These are phyloP conservation scores for Podospora didyma DNA, from an alignment of 495 filamentous ascomycete genomes.

Conservation along the genomic window DNA sequence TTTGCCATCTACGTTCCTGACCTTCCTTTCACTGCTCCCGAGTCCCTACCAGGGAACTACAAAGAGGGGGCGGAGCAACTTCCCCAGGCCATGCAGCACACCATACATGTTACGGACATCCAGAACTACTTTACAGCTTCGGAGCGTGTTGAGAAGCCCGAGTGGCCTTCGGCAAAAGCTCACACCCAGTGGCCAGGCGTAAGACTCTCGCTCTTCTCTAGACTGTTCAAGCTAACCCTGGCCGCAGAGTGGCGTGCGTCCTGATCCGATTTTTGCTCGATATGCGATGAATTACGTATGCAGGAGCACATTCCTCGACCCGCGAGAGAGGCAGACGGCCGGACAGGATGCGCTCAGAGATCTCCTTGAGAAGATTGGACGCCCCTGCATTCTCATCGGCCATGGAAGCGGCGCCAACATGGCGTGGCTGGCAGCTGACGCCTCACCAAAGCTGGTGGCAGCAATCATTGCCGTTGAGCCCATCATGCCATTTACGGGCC, in stretches of 20 bases:
- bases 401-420: conserved; percentile 53
- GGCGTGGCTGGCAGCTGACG: conserved; percentile 47
- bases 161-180: conserved; percentile 40
- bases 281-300: neutral
- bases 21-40: no score
- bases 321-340: conserved; percentile 35
- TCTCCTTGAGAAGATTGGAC: conserved; percentile 44
- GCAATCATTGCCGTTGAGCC: conserved; percentile 53
- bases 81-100: neutral
- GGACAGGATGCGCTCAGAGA: conserved; percentile 41
- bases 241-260: no score
- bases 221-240: no score
- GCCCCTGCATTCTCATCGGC: conserved; percentile 42
- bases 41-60: no score
- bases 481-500: conserved; percentile 26
- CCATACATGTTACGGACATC: conserved; percentile 8
- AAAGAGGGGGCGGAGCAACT: no score
- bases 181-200: conserved; percentile 56
- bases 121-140: conserved; percentile 37
- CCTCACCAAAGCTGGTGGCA: conserved; percentile 40
- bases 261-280: no score
- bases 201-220: conserved; percentile 1
- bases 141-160: conserved; percentile 15
- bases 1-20: conserved; percentile 39
- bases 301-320: conserved; percentile 16